Conservation (phyloP, 1,284 basidiomycete genomes). For the Mycosarcoma maydis region DNA sequence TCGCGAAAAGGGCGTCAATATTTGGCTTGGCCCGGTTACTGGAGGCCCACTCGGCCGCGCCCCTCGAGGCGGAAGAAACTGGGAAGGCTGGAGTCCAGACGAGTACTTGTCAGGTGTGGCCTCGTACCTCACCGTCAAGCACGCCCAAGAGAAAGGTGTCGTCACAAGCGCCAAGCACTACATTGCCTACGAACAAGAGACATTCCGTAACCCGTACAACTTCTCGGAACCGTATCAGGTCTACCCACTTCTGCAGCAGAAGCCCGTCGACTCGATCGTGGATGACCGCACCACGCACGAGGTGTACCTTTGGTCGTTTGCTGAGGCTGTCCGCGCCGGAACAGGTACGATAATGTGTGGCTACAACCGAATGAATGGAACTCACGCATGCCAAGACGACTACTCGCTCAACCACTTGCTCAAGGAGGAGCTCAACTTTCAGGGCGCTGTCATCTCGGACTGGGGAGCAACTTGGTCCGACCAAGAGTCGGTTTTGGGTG, state of each 20-base stretch:
- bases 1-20: slow-evolving; percentile 80
- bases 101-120: slow-evolving; percentile 49
- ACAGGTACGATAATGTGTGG: slow-evolving; percentile 67
- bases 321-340: slow-evolving; percentile 69
- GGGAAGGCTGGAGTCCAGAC: slow-evolving; percentile 72
- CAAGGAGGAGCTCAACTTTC: slow-evolving; percentile 80
- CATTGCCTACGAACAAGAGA: slow-evolving; percentile 61
- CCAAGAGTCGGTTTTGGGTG: slow-evolving; percentile 70
- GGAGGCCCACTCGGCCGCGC: slow-evolving; percentile 70
- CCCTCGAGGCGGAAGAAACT: slow-evolving; percentile 78
- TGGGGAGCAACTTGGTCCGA: slow-evolving; percentile 53
- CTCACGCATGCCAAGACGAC: slow-evolving; percentile 76
- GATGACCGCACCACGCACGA: slow-evolving; percentile 78
- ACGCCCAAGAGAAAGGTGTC: slow-evolving; percentile 48
- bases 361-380: slow-evolving; percentile 73
- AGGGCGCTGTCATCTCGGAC: slow-evolving; percentile 73
- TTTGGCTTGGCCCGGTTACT: slow-evolving; percentile 71
- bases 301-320: slow-evolving; percentile 68
- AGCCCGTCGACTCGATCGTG: slow-evolving; percentile 73
- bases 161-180: slow-evolving; percentile 67
- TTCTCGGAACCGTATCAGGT: slow-evolving; percentile 23
- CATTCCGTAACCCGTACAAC: slow-evolving; percentile 42
- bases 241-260: slow-evolving; percentile 41
- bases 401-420: slow-evolving; percentile 75
- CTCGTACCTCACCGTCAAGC: slow-evolving; percentile 46